phyloP scores from a whole-genome alignment of 345 rosid genomes.

The Anacardium occidentale region DNA sequence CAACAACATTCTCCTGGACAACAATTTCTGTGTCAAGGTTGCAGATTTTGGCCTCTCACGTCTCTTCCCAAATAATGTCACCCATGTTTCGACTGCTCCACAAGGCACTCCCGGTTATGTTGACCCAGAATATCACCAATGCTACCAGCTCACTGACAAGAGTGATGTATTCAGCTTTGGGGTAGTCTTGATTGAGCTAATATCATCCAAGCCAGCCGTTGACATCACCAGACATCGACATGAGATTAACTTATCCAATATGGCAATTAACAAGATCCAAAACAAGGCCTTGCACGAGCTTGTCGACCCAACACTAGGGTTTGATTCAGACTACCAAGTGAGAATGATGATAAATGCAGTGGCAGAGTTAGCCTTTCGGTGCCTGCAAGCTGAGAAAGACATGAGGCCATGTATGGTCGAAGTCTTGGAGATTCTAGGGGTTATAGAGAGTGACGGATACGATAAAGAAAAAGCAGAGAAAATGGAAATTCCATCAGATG shows the following conservation, averaged over 20 bases:
- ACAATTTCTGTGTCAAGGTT: slow-evolving; percentile 74
- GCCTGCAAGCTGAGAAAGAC: slow-evolving; percentile 68
- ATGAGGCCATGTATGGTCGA: slow-evolving; percentile 68
- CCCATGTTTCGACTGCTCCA: slow-evolving; percentile 90
- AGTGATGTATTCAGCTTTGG: slow-evolving; percentile 91
- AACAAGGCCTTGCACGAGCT: slow-evolving; percentile 56
- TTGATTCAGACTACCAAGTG: slow-evolving; percentile 47
- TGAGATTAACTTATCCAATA: slow-evolving; percentile 71
- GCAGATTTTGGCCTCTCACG: slow-evolving; percentile 93
- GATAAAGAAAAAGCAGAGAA: slow-evolving; percentile 22
- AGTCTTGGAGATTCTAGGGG: slow-evolving; percentile 45
- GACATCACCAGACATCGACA: slow-evolving; percentile 79
- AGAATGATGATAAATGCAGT: slow-evolving; percentile 55
- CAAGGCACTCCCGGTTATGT: slow-evolving; percentile 97
- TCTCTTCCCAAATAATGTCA: slow-evolving; percentile 59
- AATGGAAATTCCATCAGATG: slow-evolving; percentile 33
- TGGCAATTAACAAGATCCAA: slow-evolving; percentile 83
- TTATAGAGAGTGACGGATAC: slow-evolving; percentile 34
- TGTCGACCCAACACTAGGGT: slow-evolving; percentile 71
- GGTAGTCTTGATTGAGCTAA: slow-evolving; percentile 59
- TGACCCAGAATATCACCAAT: slow-evolving; percentile 86
- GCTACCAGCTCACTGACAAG: slow-evolving; percentile 79
- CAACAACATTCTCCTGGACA: slow-evolving; percentile 80
- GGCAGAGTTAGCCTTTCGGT: slow-evolving; percentile 81
- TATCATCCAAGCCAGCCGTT: slow-evolving; percentile 84